Evolutionary conservation across 202 grass and related monocot genomes (phyloP), one percentile per base, ranked within the genome.

Genomic region (Panicum hallii): DNA sequence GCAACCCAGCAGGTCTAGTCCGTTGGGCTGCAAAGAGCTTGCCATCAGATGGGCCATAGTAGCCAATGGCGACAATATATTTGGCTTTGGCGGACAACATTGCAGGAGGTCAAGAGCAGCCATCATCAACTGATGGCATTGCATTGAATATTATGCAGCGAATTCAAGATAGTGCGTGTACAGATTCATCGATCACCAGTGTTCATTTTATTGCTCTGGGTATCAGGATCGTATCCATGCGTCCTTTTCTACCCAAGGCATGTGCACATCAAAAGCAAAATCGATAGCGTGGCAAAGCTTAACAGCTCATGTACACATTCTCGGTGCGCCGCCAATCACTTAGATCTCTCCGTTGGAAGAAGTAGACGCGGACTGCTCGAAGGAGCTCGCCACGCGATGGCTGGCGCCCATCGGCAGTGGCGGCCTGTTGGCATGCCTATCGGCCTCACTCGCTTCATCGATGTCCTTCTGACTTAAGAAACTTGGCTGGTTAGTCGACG

Each of bases 401-500:
- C 43, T 78, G 36, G 43, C 44, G 11, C 63, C 54, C 0, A 50
- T 52, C 38, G 69, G 77, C 28, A 86, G 45, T 8, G 87, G 84
- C 4, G 84, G 90, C 78, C 77, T 92, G 61, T 77, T 66, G 42
- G 74, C 83, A 48, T 71, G 40, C 63, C 88, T 73, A 32, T 87
- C 84, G 0, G 81, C 36, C 43, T 84, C 67, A 2, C 32, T 88
- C 17, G 82, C 90, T 19, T 91, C 81, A 11, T 93, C 92, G 16
- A 93, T 72, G 20, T 95, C 90, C 80, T 94, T 88, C 23, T 84
- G 79, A 17, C 89, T 91, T 72, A 94, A 9, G 86, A 97, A 97
- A 67, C 95, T 97, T 69, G 92, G 95, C 83, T 97, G 90, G 67
- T 97, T 97, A 28, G 92, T 97, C 22, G 92, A 97, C 11, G 95